These are phyloP conservation scores for Zasmidium angulare DNA, from an alignment of 2,329 filamentous ascomycete genomes.

Conservation along the genomic window DNA sequence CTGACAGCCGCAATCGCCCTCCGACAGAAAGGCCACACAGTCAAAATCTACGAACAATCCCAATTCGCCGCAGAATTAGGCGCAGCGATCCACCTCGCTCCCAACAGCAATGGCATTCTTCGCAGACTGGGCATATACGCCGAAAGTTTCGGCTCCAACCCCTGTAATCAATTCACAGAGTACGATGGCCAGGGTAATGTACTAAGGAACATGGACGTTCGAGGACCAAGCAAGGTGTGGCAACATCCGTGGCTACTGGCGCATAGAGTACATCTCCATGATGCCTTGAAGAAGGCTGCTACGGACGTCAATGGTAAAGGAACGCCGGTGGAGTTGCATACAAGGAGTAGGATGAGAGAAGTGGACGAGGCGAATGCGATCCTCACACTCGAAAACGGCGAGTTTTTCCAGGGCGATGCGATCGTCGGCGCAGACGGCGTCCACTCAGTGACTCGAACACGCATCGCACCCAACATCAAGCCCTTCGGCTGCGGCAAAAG, in stretches of 20 bases:
- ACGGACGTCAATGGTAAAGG: constrained; percentile 24
- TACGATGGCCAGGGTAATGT: constrained; percentile 2
- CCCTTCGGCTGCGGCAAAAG: constrained; percentile 50
- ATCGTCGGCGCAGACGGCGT: constrained; percentile 37
- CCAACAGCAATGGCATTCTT: constrained; percentile 61
- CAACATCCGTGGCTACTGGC: constrained; percentile 38
- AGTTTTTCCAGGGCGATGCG: constrained; percentile 28
- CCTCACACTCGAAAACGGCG: constrained; percentile 29
- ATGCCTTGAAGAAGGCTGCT: constrained; percentile 28
- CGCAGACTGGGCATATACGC: constrained; percentile 34
- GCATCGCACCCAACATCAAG: constrained; percentile 25
- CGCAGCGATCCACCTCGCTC: constrained; percentile 62
- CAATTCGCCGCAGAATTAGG: constrained; percentile 54
- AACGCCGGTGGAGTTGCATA: constrained; percentile 25
- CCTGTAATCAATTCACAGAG: constrained; percentile 11
- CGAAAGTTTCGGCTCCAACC: constrained; percentile 16
- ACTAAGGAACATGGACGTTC: constrained; percentile 39
- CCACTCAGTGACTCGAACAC: constrained; percentile 25
- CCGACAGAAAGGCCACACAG: constrained; percentile 53
- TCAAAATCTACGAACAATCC: constrained; percentile 57
- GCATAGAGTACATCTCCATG: constrained; percentile 34
- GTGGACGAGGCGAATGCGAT: constrained; percentile 26
- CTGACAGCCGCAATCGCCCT: constrained; percentile 55
- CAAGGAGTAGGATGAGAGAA: constrained; percentile 23
- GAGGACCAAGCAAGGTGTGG: constrained; percentile 46